Evolutionary conservation across 805 yeast genomes (phyloP), one percentile per base, ranked within the genome.

Genomic region (Kurtzmaniella fragi): DNA sequence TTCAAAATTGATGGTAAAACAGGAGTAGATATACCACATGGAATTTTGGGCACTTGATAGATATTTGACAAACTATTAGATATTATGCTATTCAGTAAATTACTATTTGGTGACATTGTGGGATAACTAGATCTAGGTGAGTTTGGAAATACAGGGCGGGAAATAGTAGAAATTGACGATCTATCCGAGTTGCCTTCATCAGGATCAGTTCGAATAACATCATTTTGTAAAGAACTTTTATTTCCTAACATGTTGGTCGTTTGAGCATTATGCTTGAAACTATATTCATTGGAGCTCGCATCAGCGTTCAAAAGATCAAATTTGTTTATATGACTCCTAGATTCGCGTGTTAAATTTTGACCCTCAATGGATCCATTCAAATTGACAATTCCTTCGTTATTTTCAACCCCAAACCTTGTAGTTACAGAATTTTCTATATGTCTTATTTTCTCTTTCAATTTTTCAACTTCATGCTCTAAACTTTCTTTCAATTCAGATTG

Each of bases 381-480:
- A 28, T n/a, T 28, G 9, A 6, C 13, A 28, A 28, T 6, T 12
- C 31, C 13, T 28, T 10, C 31, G 11, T 28, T 28, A n/a, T 28
- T 12, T 14, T 4, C 34, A 31, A 31, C 11, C 6, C 23, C 23
- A 7, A 15, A 5, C 14, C 11, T 12, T 31, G 37, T 25, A 3
- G 30, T 39, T n/a, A 45, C 37, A 7, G 50, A 42, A 3, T 48
- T 40, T 38, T 50, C 53, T 16, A 50, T 38, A 7, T 29, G 35
- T 35, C 30, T 31, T 12, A 50, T 35, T 34, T 50, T 47, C 27
- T 44, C 38, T 32, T 48, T 48, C 13, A 50, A 34, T 16, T 30
- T 23, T 13, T 32, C 27, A 20, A 49, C 37, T 36, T 49, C 52
- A 4, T 13, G 33, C 28, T 36, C 39, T 9, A 36, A 28, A 12